Conservation (phyloP, 371 early-diverging fungal genomes). For the Mucor plumbeus region DNA sequence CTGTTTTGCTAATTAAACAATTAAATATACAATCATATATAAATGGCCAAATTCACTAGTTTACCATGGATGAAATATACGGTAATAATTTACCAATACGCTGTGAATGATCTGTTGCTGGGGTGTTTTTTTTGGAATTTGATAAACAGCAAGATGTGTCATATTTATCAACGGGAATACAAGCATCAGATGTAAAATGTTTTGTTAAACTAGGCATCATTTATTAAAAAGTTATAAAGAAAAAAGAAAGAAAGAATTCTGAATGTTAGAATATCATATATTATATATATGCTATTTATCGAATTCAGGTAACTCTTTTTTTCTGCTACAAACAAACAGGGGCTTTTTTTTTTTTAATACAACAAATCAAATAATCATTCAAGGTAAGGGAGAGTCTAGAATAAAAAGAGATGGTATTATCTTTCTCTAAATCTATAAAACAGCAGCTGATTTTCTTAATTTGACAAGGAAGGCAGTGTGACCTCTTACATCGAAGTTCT, state of each 20-base stretch:
- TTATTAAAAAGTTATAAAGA: not conserved
- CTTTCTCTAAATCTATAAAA: not conserved
- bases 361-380: conserved; percentile 7
- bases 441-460: conserved; percentile 50
- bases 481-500: conserved; percentile 57
- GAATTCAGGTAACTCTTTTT: not conserved
- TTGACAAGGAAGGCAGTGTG: conserved; percentile 73
- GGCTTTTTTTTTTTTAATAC: not conserved
- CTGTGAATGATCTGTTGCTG: conserved; percentile 25
- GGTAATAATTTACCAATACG: conserved; percentile 23
- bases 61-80: conserved; percentile 27
- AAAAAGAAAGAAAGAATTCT: not conserved
- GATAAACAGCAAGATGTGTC: not conserved
- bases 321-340: not conserved
- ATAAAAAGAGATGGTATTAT: not conserved
- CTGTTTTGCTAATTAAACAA: conserved; percentile 10
- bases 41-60: not conserved
- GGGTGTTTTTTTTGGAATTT: not conserved
- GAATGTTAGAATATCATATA: not conserved
- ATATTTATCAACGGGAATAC: conserved; percentile 4
- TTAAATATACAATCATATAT: not conserved
- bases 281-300: no score
- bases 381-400: conserved; percentile 1
- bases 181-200: not conserved
- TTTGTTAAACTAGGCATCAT: conserved; percentile 1